phyloP scores from a whole-genome alignment of 2,329 filamentous ascomycete species.

The Calonectria hawksworthii region DNA sequence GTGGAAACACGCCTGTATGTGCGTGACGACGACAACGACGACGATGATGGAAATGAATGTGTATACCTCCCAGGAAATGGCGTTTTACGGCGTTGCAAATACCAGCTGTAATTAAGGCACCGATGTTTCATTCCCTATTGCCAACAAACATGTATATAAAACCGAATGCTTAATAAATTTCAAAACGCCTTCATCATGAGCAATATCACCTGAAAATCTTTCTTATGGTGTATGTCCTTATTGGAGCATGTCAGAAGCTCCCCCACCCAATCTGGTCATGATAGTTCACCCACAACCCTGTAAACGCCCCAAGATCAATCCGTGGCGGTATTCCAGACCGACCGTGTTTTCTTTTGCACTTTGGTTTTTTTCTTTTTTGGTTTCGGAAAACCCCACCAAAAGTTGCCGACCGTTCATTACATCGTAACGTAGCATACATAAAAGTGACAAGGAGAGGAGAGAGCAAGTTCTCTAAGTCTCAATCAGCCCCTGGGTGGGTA shows the following conservation, averaged over 20 bases:
- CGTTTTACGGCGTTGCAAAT: constrained; percentile 20
- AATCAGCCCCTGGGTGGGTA: constrained; percentile 33
- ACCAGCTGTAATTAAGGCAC: constrained; percentile 12
- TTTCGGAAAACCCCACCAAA: neutral
- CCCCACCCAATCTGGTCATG: constrained; percentile 4
- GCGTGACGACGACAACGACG: constrained; percentile 16
- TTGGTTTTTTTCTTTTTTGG: neutral
- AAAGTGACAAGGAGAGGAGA: constrained; percentile 15
- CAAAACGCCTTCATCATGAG: constrained; percentile 15
- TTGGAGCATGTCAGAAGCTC: neutral
- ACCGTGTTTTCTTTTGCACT: constrained; percentile 17
- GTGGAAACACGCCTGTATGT: neutral
- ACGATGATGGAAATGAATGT: constrained; percentile 8
- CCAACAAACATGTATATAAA: neutral
- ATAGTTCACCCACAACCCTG: neutral
- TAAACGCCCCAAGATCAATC: constrained; percentile 10
- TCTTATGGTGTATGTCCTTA: constrained; percentile 1
- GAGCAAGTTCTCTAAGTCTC: constrained; percentile 32
- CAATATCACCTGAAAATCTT: neutral
- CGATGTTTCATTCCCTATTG: neutral
- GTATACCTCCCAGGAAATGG: constrained; percentile 5
- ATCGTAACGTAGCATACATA: constrained; percentile 35
- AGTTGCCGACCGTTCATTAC: constrained; percentile 29
- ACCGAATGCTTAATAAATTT: neutral
- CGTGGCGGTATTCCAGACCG: constrained; percentile 25